Evolutionary conservation across 2,329 filamentous ascomycete species (phyloP).

Genomic region (Hymenoscyphus fructigenus): DNA sequence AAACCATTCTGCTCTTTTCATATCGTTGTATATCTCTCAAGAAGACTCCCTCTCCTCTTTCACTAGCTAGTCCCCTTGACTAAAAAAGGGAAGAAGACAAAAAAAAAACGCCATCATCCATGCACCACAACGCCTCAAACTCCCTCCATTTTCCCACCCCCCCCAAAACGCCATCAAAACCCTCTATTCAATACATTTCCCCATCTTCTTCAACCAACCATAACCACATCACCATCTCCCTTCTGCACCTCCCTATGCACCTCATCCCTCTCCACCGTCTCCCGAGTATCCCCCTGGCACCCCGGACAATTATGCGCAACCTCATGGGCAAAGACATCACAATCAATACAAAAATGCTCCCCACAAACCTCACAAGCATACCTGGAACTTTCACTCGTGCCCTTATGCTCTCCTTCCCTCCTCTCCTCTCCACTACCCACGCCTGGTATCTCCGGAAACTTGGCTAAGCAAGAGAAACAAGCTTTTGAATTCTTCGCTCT

Average conservation of each 20-base stretch:
- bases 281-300: conserved; percentile 49
- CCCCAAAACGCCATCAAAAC: no score
- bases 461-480: conserved; percentile 75
- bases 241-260: not conserved
- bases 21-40: no score
- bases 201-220: not conserved
- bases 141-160: no score
- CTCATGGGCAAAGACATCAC: conserved; percentile 93
- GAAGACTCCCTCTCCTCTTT: no score
- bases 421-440: not conserved
- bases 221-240: conserved; percentile 3
- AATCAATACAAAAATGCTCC: conserved; percentile 96
- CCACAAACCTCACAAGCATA: conserved; percentile 88
- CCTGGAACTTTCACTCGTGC: conserved; percentile 79
- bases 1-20: no score
- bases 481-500: conserved; percentile 41
- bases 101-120: no score
- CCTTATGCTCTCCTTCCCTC: conserved; percentile 46
- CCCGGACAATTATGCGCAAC: conserved; percentile 94
- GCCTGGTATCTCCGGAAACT: conserved; percentile 58
- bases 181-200: no score
- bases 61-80: no score
- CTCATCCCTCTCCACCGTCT: conserved; percentile 10
- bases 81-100: no score
- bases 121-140: no score